These are phyloP conservation scores for Letharia columbiana DNA, from an alignment of 495 filamentous ascomycete species.

Conservation along the genomic window DNA sequence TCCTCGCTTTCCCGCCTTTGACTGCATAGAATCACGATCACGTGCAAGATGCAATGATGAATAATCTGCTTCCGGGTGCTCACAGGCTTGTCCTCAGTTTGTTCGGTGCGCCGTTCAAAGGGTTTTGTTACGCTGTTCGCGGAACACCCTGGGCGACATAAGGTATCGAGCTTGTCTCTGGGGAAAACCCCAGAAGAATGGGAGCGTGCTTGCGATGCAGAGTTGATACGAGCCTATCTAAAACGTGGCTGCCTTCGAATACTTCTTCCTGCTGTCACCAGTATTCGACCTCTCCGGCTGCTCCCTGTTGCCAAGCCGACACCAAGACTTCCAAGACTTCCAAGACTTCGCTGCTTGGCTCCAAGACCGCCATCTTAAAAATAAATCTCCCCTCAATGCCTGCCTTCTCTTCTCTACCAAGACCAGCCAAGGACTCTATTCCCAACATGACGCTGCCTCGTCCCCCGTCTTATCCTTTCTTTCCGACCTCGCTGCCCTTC, in stretches of 20 bases:
- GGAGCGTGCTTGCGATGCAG: background rate
- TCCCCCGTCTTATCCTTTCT: background rate
- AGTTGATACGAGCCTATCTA: background rate
- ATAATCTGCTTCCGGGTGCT: no score
- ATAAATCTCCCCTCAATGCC: background rate
- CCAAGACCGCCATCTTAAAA: constrained; percentile 1
- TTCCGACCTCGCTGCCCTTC: background rate
- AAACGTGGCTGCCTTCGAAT: background rate
- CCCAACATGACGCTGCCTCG: constrained; percentile 1
- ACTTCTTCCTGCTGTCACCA: background rate
- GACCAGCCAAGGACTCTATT: background rate
- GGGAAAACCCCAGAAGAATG: background rate
- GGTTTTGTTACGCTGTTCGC: no score
- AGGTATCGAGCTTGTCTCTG: background rate
- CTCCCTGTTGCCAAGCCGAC: background rate
- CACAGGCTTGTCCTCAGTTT: no score
- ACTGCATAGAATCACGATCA: no score
- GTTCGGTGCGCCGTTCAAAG: no score
- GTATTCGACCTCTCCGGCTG: background rate
- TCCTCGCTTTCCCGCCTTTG: no score
- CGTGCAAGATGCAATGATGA: no score
- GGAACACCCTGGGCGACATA: background rate
- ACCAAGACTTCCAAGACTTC: constrained; percentile 2
- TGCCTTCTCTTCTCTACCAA: constrained; percentile 2
- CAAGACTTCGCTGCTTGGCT: constrained; percentile 1